Evolutionary conservation across 352 stramenopile genomes (phyloP).

Genomic region (Globisporangium acanthophoron): DNA sequence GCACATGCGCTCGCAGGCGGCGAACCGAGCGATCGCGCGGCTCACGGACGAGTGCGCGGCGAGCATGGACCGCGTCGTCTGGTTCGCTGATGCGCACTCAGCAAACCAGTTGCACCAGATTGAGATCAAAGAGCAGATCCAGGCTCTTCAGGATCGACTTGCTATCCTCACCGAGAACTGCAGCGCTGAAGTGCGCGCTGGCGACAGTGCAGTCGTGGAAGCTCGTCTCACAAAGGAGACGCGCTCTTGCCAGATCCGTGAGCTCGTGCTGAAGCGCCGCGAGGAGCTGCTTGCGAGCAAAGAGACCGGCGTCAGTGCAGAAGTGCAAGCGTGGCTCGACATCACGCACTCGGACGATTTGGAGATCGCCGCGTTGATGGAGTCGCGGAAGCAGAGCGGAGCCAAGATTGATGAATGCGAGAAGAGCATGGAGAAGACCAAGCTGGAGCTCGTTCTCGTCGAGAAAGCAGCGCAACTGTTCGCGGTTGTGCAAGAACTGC

Average conservation of each 20-base stretch:
- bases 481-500: conserved; percentile 17
- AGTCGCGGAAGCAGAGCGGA: conserved; percentile 21
- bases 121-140: conserved; percentile 17
- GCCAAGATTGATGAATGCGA: conserved; percentile 14
- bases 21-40: conserved; percentile 33
- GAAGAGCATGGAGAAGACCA: conserved; percentile 13
- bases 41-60: conserved; percentile 32
- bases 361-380: conserved; percentile 27
- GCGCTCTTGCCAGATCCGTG: conserved; percentile 23
- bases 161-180: conserved; percentile 11
- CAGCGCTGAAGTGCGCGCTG: conserved; percentile 18
- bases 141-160: conserved; percentile 22
- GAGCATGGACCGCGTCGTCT: conserved; percentile 34
- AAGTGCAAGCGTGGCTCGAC: conserved; percentile 25
- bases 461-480: conserved; percentile 28
- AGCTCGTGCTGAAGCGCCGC: conserved; percentile 25
- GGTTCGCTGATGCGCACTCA: conserved; percentile 17
- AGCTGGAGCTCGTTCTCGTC: conserved; percentile 26
- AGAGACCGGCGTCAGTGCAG: conserved; percentile 28
- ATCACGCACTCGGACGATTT: conserved; percentile 29
- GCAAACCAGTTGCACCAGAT: conserved; percentile 13
- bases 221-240: conserved; percentile 24
- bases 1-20: conserved; percentile 26
- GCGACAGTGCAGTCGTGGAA: conserved; percentile 18
- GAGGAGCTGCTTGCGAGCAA: conserved; percentile 22